These are phyloP conservation scores for Umbilicus rupestris DNA, from an alignment of 164 flowering plant species.

Conservation along the genomic window DNA sequence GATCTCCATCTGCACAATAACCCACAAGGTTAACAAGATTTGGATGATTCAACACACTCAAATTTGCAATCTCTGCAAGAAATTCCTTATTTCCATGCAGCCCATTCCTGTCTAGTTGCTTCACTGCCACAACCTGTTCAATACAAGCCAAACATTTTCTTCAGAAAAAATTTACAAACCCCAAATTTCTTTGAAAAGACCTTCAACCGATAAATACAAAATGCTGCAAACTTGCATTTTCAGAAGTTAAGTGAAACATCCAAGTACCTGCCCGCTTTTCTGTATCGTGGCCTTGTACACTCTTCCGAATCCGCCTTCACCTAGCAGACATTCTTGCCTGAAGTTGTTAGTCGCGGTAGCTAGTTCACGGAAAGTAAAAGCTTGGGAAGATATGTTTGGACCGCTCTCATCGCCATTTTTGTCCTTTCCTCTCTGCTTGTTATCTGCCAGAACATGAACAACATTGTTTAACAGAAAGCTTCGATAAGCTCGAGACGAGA, in stretches of 20 bases:
- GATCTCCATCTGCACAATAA: slow-evolving; percentile 5
- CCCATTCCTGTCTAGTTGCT: slow-evolving; percentile 6
- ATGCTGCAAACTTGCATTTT: background rate
- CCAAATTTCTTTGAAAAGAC: background rate
- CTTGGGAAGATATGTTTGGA: background rate
- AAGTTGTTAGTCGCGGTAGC: slow-evolving; percentile 5
- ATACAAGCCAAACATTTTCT: background rate
- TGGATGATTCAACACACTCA: slow-evolving; percentile 1
- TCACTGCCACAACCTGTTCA: slow-evolving; percentile 3
- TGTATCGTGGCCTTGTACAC: background rate
- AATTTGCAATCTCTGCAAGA: background rate
- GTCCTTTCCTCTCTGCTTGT: background rate
- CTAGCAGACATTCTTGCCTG: background rate
- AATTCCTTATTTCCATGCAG: slow-evolving; percentile 2
- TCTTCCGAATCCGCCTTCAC: slow-evolving; percentile 5
- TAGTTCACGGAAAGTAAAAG: background rate
- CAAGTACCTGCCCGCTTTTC: background rate
- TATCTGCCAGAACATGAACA: background rate
- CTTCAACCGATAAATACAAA: background rate
- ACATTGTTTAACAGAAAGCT: background rate
- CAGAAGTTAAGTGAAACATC: background rate
- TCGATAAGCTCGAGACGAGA: too few species aligned
- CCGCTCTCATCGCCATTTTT: background rate
- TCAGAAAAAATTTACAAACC: background rate
- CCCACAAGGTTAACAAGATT: slow-evolving; percentile 1